Conservation (phyloP, 2,329 filamentous ascomycete genomes). For the Rachicladosporium sp. region DNA sequence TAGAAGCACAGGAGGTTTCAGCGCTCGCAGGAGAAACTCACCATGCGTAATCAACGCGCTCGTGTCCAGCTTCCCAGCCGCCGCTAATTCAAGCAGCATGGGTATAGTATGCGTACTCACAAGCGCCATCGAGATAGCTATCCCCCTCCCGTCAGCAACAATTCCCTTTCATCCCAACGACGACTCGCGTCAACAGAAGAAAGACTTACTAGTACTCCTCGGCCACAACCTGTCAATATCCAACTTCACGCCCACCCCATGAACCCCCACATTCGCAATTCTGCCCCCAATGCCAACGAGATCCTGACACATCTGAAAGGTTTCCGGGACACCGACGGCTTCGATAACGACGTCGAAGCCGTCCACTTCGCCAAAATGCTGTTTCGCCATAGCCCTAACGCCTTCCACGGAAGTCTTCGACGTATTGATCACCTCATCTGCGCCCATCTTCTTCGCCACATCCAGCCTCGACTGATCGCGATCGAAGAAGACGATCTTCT, state of each 20-base stretch:
- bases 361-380: constrained; percentile 27
- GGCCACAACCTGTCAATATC: constrained; percentile 44
- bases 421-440: constrained; percentile 12
- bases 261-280: constrained; percentile 48
- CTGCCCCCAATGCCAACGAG: constrained; percentile 41
- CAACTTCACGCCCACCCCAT: constrained; percentile 41
- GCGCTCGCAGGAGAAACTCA: constrained; percentile 2
- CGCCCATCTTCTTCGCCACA: constrained; percentile 38
- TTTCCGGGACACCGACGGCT: constrained; percentile 42
- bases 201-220: constrained; percentile 35
- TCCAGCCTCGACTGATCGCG: constrained; percentile 36
- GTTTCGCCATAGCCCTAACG: constrained; percentile 29
- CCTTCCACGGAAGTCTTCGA: constrained; percentile 11
- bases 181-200: too few relatives aligned
- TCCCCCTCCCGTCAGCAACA: background rate
- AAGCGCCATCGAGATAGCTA: constrained; percentile 14
- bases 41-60: constrained; percentile 15
- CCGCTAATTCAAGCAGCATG: constrained; percentile 13
- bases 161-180: too few relatives aligned
- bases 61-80: constrained; percentile 14
- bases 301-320: constrained; percentile 42
- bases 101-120: constrained; percentile 17
- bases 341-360: constrained; percentile 48
- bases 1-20: too few relatives aligned
- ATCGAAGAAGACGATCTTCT: constrained; percentile 41